Evolutionary conservation across 129 eudicot genomes (phyloP), one percentile per base, ranked within the genome.

Genomic region (Silybum marianum): DNA sequence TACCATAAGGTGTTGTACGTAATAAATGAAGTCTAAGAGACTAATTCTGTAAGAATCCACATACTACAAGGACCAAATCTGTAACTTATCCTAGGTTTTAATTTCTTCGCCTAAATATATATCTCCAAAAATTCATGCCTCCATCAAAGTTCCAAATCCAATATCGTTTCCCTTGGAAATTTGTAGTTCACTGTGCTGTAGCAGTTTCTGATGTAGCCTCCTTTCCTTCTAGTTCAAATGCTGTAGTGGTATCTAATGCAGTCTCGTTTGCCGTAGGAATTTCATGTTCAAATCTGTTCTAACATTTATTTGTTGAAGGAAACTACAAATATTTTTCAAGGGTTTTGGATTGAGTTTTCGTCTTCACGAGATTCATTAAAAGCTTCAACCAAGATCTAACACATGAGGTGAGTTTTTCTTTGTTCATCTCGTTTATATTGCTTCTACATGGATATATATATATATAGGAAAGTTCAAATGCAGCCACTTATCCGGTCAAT

Each of bases 371-470:
- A 80, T 14, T 32, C 39, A 7, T 77, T 24, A 23, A 65, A 60
- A 23, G 23, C 12, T 80, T 36, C 72, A 60, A 72, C 73, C 78
- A 72, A 72, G 25, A 80, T 60, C 78, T 13, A 19, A 48, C 42
- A 23, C n/a, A 72, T 80, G 78, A 74, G 78, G 84, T 72, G 19
- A 2, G 73, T 60, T 72, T 3, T 60, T 23, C 63, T 28, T 2
- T 10, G 12, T 65, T 77, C 62, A 77, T 68, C 39, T 77, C 63
- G 28, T 11, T 80, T 80, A 24, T 72, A 60, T 38, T 60, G 72
- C 44, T 16, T 69, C 40, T 68, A 3, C 19, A 6, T 69, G 7
- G 9, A 26, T 71, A 9, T 30, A 3, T 30, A 32, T 3, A 3
- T 32, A 32, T 32, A 32, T 25, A 25, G n/a, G n/a, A n/a, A n/a